These are phyloP conservation scores for Daldinia bambusicola DNA, from an alignment of 495 filamentous ascomycete genomes.

Conservation along the genomic window DNA sequence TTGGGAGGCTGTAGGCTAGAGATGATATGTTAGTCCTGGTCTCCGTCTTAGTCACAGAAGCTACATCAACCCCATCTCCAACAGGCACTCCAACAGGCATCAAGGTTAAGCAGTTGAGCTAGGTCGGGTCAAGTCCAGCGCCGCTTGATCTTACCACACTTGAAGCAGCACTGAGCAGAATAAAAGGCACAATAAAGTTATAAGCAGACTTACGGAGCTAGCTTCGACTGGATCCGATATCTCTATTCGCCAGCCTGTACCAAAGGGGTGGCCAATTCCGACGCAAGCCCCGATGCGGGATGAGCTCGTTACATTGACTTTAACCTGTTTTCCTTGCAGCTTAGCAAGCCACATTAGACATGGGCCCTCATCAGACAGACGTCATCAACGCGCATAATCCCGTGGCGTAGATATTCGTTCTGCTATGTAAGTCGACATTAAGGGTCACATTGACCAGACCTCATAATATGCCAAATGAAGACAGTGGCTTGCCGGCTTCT, in stretches of 20 bases:
- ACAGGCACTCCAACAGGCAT: neutral
- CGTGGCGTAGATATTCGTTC: neutral
- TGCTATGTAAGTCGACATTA: conserved; percentile 15
- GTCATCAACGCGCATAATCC: conserved; percentile 39
- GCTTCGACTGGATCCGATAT: neutral
- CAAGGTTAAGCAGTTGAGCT: conserved; percentile 13
- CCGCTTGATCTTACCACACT: conserved; percentile 21
- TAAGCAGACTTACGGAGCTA: neutral
- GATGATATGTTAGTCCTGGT: conserved; percentile 12
- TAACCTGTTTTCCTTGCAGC: conserved; percentile 42
- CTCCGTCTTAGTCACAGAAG: conserved; percentile 26
- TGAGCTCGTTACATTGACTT: conserved; percentile 13
- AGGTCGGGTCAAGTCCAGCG: conserved; percentile 18
- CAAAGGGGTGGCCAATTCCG: conserved; percentile 16
- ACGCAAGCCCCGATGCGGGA: conserved; percentile 27
- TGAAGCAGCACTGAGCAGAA: conserved; percentile 1
- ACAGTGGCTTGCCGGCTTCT: neutral
- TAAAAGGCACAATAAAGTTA: neutral
- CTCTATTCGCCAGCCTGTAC: neutral
- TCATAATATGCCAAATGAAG: neutral
- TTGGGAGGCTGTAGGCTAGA: conserved; percentile 2
- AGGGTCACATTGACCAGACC: neutral
- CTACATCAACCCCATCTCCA: conserved; percentile 16
- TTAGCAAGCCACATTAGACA: conserved; percentile 39
- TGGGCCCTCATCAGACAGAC: conserved; percentile 34